Evolutionary conservation across 176 grass and related monocot species (phyloP), one percentile per base, ranked within the genome.

Genomic region (Carex scoparia): DNA sequence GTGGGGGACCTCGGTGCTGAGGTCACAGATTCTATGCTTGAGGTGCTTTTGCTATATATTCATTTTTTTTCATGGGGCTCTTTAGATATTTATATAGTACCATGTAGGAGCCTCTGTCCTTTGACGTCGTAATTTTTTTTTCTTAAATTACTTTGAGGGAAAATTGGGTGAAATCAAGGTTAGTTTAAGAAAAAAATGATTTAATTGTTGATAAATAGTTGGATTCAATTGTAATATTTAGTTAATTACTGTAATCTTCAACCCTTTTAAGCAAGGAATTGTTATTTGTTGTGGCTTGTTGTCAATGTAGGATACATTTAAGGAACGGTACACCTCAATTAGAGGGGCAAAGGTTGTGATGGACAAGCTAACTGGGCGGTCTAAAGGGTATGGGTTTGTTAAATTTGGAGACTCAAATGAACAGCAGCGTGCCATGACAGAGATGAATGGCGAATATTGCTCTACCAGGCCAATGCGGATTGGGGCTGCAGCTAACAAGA

Each of bases 381-480:
- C 94, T 58, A 97, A 97, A 87, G 94, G 94, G 73, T 97, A 94
- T 80, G 94, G 94, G 18, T 97, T 97, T 40, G 90, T 97, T 66
- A 91, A 79, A 51, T 97, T 97, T 82, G 90, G 89, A 57, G 92
- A 97, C 85, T 33, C 60, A 46, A 92, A 79, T 88, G 94, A 94
- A 63, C 92, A 94, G 81, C 38, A 86, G 89, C 89, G 84, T 82
- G 94, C 94, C 83, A 91, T 97, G 94, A 88, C 84, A 54, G 94
- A 97, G 65, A 97, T 97, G 94, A 97, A 97, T 86, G 92, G 94
- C 65, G 42, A 54, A 19, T 79, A 59, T 31, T 91, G 93, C 84
- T 97, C 94, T 67, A 73, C 92, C 13, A 94, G 94, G 84, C 81
- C 59, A 33, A 97, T 97, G 92, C 89, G 94, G 81, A 84, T 97